Conservation (phyloP, 2,329 filamentous ascomycete species). For the Cyanodermella asteris region DNA sequence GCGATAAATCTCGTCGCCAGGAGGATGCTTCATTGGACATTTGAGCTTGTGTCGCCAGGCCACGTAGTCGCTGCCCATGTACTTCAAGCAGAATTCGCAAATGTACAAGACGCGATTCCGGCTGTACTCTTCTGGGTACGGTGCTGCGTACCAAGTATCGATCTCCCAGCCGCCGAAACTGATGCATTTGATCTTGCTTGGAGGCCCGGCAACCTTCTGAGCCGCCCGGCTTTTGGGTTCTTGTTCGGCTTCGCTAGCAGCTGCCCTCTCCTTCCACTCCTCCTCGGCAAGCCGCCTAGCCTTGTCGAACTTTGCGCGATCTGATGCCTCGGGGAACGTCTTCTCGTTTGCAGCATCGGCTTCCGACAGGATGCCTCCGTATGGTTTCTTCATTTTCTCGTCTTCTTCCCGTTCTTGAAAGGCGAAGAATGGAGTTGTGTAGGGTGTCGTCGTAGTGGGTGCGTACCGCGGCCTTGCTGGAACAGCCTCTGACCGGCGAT, state of each 20-base stretch:
- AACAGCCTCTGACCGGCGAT: slow-evolving; percentile 32
- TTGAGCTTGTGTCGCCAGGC: slow-evolving; percentile 96
- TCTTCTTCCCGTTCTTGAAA: slow-evolving; percentile 79
- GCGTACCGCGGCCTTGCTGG: slow-evolving; percentile 33
- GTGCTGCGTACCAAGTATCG: slow-evolving; percentile 96
- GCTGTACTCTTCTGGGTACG: slow-evolving; percentile 96
- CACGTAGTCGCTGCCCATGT: slow-evolving; percentile 98
- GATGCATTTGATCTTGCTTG: slow-evolving; percentile 95
- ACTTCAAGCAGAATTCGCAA: slow-evolving; percentile 97
- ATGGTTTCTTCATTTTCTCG: slow-evolving; percentile 78
- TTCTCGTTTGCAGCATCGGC: slow-evolving; percentile 76
- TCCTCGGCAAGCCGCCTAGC: slow-evolving; percentile 82
- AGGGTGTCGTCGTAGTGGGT: slow-evolving; percentile 37
- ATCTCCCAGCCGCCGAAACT: slow-evolving; percentile 96
- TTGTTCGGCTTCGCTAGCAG: slow-evolving; percentile 40
- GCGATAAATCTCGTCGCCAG: slow-evolving; percentile 93
- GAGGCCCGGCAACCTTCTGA: slow-evolving; percentile 60
- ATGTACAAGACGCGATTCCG: slow-evolving; percentile 94
- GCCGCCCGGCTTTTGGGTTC: slow-evolving; percentile 41
- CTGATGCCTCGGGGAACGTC: slow-evolving; percentile 58
- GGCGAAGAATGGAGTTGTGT: slow-evolving; percentile 63
- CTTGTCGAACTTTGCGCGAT: slow-evolving; percentile 71
- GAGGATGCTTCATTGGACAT: slow-evolving; percentile 87
- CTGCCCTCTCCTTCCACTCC: slow-evolving; percentile 55
- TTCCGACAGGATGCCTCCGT: slow-evolving; percentile 80